These are phyloP conservation scores for Lipomyces yamadae DNA, from an alignment of 805 yeast species.

Conservation along the genomic window DNA sequence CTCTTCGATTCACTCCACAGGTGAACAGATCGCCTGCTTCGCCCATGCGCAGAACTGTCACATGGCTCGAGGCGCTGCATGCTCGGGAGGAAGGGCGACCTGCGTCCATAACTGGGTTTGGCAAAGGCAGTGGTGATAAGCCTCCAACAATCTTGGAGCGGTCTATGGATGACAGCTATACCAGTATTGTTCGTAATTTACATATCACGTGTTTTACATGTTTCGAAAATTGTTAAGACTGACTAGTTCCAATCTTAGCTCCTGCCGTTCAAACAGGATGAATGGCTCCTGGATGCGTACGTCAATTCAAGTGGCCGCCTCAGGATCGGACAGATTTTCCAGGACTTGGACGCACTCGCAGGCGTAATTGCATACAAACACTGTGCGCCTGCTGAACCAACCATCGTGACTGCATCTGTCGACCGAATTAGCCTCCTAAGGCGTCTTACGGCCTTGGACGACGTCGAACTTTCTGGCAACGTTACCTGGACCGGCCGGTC, in stretches of 20 bases:
- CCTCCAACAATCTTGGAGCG: slow-evolving; percentile 72
- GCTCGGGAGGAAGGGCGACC: slow-evolving; percentile 80
- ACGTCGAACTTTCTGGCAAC: slow-evolving; percentile 82
- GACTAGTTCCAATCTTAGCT: slow-evolving; percentile 44
- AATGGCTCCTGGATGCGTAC: slow-evolving; percentile 81
- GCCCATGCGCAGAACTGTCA: slow-evolving; percentile 56
- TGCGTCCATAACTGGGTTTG: slow-evolving; percentile 47
- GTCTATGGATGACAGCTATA: slow-evolving; percentile 72
- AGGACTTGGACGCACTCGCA: slow-evolving; percentile 91
- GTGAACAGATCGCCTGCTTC: slow-evolving; percentile 44
- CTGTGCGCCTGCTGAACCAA: slow-evolving; percentile 94
- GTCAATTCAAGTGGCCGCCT: slow-evolving; percentile 86
- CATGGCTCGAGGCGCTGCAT: slow-evolving; percentile 85
- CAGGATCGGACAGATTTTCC: slow-evolving; percentile 90
- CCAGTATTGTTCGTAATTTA: slow-evolving; percentile 39
- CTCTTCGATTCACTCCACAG: slow-evolving; percentile 44
- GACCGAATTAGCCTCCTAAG: slow-evolving; percentile 88
- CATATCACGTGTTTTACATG: not conserved
- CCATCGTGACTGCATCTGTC: slow-evolving; percentile 93
- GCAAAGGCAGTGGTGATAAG: slow-evolving; percentile 41
- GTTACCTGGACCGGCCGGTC: slow-evolving; percentile 95
- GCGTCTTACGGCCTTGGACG: slow-evolving; percentile 75
- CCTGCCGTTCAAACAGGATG: slow-evolving; percentile 83
- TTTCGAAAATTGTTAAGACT: not conserved
- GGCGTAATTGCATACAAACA: slow-evolving; percentile 93